Evolutionary conservation across 192 early-diverging fungal genomes (phyloP), one percentile per base, ranked within the genome.

Genomic region (Piromyces finnis): DNA sequence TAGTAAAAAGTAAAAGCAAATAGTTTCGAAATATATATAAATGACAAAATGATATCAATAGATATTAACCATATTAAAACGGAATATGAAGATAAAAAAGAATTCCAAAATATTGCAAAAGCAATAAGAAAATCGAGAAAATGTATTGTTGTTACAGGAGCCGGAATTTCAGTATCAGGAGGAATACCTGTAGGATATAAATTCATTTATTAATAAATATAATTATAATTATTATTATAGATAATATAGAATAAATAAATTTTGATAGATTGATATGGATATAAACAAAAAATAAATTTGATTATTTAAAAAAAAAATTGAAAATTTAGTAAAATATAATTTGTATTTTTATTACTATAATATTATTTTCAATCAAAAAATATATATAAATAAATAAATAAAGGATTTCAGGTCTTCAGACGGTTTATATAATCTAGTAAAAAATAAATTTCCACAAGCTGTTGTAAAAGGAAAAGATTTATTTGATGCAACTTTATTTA

Each of bases 141-240:
- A 68, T 68, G 51, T 29, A 78, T 95, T 29, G 88, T 94, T 51
- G 90, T 95, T 30, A 93, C 92, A 16, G 95, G 95, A 78, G 95
- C 95, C n/a, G 95, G 95, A 32, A 95, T 96, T 78, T 95, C 94
- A 29, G 93, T 94, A 77, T 90, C 91, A 80, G 92, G 91, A 59
- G 95, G 95, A 13, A 96, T 96, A 84, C 95, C 95, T 22, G 92
- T 93, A 86, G 84, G 86, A 84, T 82, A 26, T 37, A 1, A 30
- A 81, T 79, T 14, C 78, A 68, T 83, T 35, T 78, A 29, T 68
- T 77, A 32, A 78, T 32, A 59, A 5, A 35, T 30, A 27, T 51
- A 51, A 29, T 78, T 59, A 36, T 80, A 35, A 35, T 35, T 35
- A 35, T 7, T 35, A 35, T n/a, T n/a, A n/a, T n/a, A n/a, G n/a